phyloP scores from a whole-genome alignment of 192 early-diverging fungal genomes.

The Lobosporangium transversale region DNA sequence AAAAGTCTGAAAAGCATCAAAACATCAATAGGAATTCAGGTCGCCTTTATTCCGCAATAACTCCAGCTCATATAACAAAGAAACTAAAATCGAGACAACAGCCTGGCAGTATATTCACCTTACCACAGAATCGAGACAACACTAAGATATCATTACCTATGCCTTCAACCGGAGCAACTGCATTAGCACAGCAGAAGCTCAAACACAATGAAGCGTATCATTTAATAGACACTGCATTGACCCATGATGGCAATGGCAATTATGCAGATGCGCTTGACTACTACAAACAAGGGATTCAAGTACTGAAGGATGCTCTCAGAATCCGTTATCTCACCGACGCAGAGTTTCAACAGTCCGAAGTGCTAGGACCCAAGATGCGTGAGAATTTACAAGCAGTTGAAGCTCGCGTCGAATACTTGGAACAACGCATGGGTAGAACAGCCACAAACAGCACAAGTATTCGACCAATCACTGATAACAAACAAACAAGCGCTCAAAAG shows the following conservation, averaged over 20 bases:
- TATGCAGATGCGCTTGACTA: slow-evolving; percentile 20
- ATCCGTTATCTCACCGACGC: slow-evolving; percentile 37
- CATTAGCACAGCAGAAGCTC: slow-evolving; percentile 24
- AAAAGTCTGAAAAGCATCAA: background rate
- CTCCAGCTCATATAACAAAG: slow-evolving; percentile 1
- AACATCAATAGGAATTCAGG: too few relatives aligned
- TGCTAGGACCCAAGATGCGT: slow-evolving; percentile 32
- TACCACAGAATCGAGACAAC: background rate
- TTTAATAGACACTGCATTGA: slow-evolving; percentile 23
- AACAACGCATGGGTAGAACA: background rate
- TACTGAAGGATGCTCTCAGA: slow-evolving; percentile 40
- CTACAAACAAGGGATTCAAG: slow-evolving; percentile 14
- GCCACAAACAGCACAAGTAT: background rate
- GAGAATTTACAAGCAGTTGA: slow-evolving; percentile 33
- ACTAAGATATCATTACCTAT: background rate
- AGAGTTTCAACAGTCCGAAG: slow-evolving; percentile 37
- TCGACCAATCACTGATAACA: background rate
- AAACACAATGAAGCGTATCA: slow-evolving; percentile 39
- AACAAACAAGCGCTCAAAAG: background rate
- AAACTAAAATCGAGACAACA: slow-evolving; percentile 11
- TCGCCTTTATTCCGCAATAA: too few relatives aligned
- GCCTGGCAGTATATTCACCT: background rate
- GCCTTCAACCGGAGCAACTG: background rate
- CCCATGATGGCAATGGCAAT: slow-evolving; percentile 22
- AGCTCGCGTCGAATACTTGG: slow-evolving; percentile 17